These are phyloP conservation scores for Annulohypoxylon maeteangense DNA, from an alignment of 495 filamentous ascomycete species.

Conservation along the genomic window DNA sequence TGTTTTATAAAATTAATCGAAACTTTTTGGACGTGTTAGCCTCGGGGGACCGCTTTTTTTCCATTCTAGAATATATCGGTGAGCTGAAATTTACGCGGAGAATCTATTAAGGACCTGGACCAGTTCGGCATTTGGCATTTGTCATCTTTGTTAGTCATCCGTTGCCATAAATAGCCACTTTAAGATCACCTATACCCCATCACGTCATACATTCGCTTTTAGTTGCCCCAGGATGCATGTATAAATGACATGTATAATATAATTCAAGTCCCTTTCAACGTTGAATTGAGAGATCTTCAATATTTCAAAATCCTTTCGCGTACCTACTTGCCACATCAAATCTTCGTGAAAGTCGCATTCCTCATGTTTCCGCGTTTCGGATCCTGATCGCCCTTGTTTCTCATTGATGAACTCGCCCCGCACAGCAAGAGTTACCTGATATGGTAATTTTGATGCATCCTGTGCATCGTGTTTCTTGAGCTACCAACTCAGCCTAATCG, in stretches of 20 bases:
- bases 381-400: not conserved
- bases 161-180: slow-evolving; percentile 3
- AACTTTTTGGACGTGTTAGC: not conserved
- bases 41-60: not conserved
- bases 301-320: not conserved
- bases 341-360: not conserved
- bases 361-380: not conserved
- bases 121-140: slow-evolving; percentile 13
- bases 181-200: not conserved
- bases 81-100: not conserved
- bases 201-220: slow-evolving; percentile 3
- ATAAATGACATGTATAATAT: not conserved
- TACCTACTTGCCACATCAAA: not conserved
- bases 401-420: not conserved
- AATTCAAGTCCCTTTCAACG: not conserved
- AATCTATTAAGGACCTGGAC: not conserved
- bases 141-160: slow-evolving; percentile 4
- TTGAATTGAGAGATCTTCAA: not conserved
- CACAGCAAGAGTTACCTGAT: not conserved
- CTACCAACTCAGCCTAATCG: not conserved
- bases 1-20: not conserved
- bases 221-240: not conserved
- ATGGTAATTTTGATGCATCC: not conserved
- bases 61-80: not conserved
- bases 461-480: not conserved